Conservation (phyloP, 2,329 filamentous ascomycete species). For the Coniosporium tulheliwenetii region DNA sequence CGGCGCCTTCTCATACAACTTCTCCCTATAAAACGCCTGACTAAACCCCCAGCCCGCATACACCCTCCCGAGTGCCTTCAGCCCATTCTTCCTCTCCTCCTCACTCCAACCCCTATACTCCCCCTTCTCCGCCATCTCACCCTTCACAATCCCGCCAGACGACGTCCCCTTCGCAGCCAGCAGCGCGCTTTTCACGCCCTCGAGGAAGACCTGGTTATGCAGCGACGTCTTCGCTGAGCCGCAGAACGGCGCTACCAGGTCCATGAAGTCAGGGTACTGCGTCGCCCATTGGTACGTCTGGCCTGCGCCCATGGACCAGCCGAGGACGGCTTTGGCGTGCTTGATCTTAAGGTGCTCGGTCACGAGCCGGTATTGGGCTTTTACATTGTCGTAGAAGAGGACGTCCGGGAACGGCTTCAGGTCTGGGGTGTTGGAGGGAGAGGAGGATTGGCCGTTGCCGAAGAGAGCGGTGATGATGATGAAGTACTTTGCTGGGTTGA, state of each 20-base stretch:
- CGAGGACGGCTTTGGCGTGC: slow-evolving; percentile 46
- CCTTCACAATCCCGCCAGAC: slow-evolving; percentile 35
- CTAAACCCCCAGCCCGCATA: slow-evolving; percentile 75
- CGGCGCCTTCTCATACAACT: slow-evolving; percentile 41
- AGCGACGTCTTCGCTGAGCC: slow-evolving; percentile 46
- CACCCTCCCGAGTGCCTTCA: slow-evolving; percentile 58
- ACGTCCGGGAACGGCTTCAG: slow-evolving; percentile 45
- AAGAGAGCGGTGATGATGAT: slow-evolving; percentile 56
- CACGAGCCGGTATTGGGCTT: slow-evolving; percentile 50
- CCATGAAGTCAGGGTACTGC: slow-evolving; percentile 49
- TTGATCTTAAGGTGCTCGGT: slow-evolving; percentile 45
- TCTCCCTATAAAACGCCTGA: slow-evolving; percentile 62
- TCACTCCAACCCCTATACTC: slow-evolving; percentile 33
- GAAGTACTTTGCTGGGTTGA: slow-evolving; percentile 50
- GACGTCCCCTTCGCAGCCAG: slow-evolving; percentile 39
- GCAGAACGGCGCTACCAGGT: slow-evolving; percentile 50
- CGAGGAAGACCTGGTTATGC: slow-evolving; percentile 54
- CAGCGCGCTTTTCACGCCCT: slow-evolving; percentile 46
- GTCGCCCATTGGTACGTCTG: slow-evolving; percentile 51
- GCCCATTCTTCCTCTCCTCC: slow-evolving; percentile 36
- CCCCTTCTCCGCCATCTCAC: slow-evolving; percentile 22
- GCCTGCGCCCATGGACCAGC: slow-evolving; percentile 57
- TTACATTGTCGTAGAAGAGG: slow-evolving; percentile 53
- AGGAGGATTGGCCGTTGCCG: slow-evolving; percentile 52
- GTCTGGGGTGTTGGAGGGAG: slow-evolving; percentile 44